Evolutionary conservation across 2,329 filamentous ascomycete genomes (phyloP).

Genomic region (Cryphonectria naterciae): DNA sequence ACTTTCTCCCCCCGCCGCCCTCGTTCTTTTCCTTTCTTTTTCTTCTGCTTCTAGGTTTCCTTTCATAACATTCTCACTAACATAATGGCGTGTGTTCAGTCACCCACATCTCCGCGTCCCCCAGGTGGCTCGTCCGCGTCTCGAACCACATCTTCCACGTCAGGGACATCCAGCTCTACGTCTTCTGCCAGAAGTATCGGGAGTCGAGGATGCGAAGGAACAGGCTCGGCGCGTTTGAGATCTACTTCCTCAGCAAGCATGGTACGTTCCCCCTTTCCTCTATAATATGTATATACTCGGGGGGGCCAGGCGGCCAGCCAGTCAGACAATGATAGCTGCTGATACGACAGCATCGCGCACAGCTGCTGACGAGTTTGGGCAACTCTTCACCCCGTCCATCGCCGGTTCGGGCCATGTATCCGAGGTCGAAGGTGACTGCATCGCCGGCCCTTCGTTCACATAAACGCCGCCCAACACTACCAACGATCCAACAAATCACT

Average conservation of each 20-base stretch:
- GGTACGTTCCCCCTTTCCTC: conserved; percentile 35
- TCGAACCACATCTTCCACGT: conserved; percentile 54
- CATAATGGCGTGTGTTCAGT: conserved; percentile 43
- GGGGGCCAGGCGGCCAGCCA: no score
- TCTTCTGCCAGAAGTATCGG: conserved; percentile 61
- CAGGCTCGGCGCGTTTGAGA: conserved; percentile 53
- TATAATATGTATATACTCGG: background rate
- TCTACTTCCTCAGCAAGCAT: conserved; percentile 51
- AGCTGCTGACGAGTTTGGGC: conserved; percentile 46
- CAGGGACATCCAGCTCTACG: conserved; percentile 59
- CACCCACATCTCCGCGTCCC: conserved; percentile 53
- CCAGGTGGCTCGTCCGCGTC: conserved; percentile 56
- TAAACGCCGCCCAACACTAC: background rate
- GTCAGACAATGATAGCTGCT: background rate
- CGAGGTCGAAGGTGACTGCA: conserved; percentile 16
- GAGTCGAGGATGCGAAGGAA: conserved; percentile 56
- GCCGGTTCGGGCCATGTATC: conserved; percentile 13
- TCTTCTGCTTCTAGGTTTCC: background rate
- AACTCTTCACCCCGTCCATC: conserved; percentile 42
- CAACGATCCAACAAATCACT: background rate
- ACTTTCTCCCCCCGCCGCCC: no score
- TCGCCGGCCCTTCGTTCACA: conserved; percentile 5
- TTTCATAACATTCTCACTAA: conserved; percentile 4
- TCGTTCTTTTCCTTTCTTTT: background rate
- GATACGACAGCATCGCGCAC: background rate